These are phyloP conservation scores for Stachybotrys chartarum DNA, from an alignment of 2,329 filamentous ascomycete species.

Conservation along the genomic window DNA sequence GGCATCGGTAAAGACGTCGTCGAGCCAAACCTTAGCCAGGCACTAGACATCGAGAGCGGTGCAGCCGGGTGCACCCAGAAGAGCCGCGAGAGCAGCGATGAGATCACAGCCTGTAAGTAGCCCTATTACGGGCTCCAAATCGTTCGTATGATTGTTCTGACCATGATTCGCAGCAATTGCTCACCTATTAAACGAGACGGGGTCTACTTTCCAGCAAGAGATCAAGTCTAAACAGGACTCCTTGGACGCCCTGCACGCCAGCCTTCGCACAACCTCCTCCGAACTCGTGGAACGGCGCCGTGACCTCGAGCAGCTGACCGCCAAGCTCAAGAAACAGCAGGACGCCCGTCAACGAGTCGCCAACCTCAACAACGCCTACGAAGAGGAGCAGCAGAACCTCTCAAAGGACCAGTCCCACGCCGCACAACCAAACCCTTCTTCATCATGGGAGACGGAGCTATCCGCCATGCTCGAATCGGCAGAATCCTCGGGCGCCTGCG, in stretches of 20 bases:
- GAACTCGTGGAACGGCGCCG: conserved; percentile 72
- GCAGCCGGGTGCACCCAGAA: conserved; percentile 40
- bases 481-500: conserved; percentile 21
- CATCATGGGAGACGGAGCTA: conserved; percentile 48
- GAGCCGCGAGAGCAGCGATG: conserved; percentile 67
- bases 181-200: conserved; percentile 71
- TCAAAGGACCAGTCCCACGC: conserved; percentile 32
- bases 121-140: not conserved
- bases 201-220: conserved; percentile 71
- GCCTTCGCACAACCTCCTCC: conserved; percentile 72
- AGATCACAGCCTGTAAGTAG: conserved; percentile 69
- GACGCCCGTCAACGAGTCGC: conserved; percentile 63
- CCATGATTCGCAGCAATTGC: conserved; percentile 56
- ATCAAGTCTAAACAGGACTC: conserved; percentile 76
- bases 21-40: not conserved
- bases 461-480: conserved; percentile 37
- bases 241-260: conserved; percentile 74
- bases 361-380: conserved; percentile 69
- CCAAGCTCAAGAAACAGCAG: conserved; percentile 56
- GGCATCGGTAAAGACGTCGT: conserved; percentile 57
- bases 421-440: conserved; percentile 36
- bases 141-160: not conserved
- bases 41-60: conserved; percentile 22
- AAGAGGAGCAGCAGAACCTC: conserved; percentile 55
- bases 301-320: conserved; percentile 62